Evolutionary conservation across 2,329 filamentous ascomycete species (phyloP).

Genomic region (Alternaria arborescens): DNA sequence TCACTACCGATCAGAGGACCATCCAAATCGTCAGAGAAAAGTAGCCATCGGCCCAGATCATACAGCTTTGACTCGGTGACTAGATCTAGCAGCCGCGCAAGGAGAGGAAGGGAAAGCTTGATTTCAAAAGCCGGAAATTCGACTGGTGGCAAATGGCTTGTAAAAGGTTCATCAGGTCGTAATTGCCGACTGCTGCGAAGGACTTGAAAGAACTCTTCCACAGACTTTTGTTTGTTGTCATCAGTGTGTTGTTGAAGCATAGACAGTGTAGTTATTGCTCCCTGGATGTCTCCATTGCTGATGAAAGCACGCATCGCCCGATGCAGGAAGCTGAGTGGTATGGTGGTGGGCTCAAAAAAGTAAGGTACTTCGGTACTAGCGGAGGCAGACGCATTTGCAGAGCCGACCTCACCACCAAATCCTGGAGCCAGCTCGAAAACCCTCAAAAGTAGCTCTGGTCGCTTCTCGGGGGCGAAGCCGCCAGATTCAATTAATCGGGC

Average conservation of each 20-base stretch:
- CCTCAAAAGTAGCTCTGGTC: slow-evolving; percentile 55
- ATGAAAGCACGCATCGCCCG: slow-evolving; percentile 53
- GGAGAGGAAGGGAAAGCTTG: slow-evolving; percentile 57
- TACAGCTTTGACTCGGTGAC: slow-evolving; percentile 57
- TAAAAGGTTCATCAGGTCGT: slow-evolving; percentile 35
- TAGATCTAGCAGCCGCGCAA: slow-evolving; percentile 62
- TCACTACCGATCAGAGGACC: slow-evolving; percentile 60
- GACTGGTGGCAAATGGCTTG: slow-evolving; percentile 41
- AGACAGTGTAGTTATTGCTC: slow-evolving; percentile 50
- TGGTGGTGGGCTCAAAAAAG: slow-evolving; percentile 56
- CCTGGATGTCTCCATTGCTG: slow-evolving; percentile 48
- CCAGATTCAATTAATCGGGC: slow-evolving; percentile 62
- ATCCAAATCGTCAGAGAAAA: slow-evolving; percentile 62
- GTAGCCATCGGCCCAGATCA: slow-evolving; percentile 62
- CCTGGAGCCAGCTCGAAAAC: slow-evolving; percentile 52
- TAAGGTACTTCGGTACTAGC: slow-evolving; percentile 45
- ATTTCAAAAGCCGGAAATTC: slow-evolving; percentile 57
- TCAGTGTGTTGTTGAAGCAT: slow-evolving; percentile 54
- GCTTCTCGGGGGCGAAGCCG: slow-evolving; percentile 54
- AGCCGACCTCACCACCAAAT: slow-evolving; percentile 53
- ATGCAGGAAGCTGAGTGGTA: slow-evolving; percentile 55
- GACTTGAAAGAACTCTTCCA: slow-evolving; percentile 53
- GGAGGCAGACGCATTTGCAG: slow-evolving; percentile 44
- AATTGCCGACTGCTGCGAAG: slow-evolving; percentile 30
- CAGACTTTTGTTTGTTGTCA: slow-evolving; percentile 53